Conservation (phyloP, 805 yeast genomes). For the Kazachstania africana region DNA sequence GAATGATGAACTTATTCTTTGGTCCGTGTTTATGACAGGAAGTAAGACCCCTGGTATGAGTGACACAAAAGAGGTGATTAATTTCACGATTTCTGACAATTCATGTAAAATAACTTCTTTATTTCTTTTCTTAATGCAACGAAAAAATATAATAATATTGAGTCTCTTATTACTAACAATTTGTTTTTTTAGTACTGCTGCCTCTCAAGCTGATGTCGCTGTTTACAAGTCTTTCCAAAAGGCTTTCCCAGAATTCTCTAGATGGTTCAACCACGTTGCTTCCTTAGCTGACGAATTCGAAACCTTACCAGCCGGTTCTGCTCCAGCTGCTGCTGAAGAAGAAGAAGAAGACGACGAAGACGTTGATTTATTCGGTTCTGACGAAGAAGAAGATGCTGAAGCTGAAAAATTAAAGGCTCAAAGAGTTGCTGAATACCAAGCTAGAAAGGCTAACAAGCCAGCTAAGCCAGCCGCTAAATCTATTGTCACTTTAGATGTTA, state of each 20-base stretch:
- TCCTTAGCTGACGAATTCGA: constrained; percentile 79
- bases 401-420: constrained; percentile 96
- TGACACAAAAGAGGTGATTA: constrained; percentile 41
- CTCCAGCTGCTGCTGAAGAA: constrained; percentile 43
- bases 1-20: constrained; percentile 11
- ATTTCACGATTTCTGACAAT: constrained; percentile 31
- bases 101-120: background rate
- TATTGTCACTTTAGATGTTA: constrained; percentile 89
- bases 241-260: constrained; percentile 85
- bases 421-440: constrained; percentile 96
- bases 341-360: constrained; percentile 71
- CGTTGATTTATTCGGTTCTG: constrained; percentile 92
- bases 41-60: constrained; percentile 93
- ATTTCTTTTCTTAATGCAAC: background rate
- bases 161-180: constrained; percentile 3
- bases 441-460: constrained; percentile 93
- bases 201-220: constrained; percentile 92
- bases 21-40: constrained; percentile 58
- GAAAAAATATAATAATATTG: constrained; percentile 1
- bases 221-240: constrained; percentile 89
- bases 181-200: constrained; percentile 47
- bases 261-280: constrained; percentile 99
- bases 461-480: constrained; percentile 99
- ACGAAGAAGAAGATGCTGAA: constrained; percentile 90
- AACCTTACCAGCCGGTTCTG: constrained; percentile 64